These are phyloP conservation scores for Umbelopsis ramanniana DNA, from an alignment of 192 early-diverging fungal genomes.

Conservation along the genomic window DNA sequence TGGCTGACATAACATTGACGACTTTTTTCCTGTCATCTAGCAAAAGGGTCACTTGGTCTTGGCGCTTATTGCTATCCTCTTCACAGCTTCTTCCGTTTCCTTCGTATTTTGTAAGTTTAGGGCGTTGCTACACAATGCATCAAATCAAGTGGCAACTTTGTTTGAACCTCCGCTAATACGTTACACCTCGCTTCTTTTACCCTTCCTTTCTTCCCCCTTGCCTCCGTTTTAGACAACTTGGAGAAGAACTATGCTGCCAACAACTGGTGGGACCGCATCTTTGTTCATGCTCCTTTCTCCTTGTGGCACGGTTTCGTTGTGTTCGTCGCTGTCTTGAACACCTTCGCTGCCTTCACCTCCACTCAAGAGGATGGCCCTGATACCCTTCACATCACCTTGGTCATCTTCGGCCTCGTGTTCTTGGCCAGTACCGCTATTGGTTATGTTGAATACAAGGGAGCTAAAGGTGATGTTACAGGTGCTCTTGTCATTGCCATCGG, in stretches of 20 bases:
- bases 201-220: not conserved
- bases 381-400: conserved; percentile 48
- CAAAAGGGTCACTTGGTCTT: conserved; percentile 54
- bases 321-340: conserved; percentile 60
- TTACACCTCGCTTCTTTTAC: conserved; percentile 12
- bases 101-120: conserved; percentile 54
- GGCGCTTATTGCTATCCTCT: conserved; percentile 57
- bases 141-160: not conserved
- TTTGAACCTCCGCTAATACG: not conserved
- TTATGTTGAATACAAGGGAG: conserved; percentile 63
- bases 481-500: conserved; percentile 65
- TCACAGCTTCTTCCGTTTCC: conserved; percentile 61
- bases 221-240: conserved; percentile 41
- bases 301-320: conserved; percentile 70
- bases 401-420: conserved; percentile 54
- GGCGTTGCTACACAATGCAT: not conserved
- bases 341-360: conserved; percentile 61
- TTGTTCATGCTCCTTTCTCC: conserved; percentile 71
- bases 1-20: not conserved
- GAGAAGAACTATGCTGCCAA: conserved; percentile 38
- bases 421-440: conserved; percentile 59
- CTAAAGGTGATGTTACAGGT: conserved; percentile 65
- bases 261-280: conserved; percentile 47
- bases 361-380: conserved; percentile 42
- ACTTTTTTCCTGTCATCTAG: conserved; percentile 19